Percentiles rank a stretch among this genome's conserved stretches.
Evolutionary conservation across 179 eudicot species (phyloP).

Genomic region (Patellifolia procumbens): DNA sequence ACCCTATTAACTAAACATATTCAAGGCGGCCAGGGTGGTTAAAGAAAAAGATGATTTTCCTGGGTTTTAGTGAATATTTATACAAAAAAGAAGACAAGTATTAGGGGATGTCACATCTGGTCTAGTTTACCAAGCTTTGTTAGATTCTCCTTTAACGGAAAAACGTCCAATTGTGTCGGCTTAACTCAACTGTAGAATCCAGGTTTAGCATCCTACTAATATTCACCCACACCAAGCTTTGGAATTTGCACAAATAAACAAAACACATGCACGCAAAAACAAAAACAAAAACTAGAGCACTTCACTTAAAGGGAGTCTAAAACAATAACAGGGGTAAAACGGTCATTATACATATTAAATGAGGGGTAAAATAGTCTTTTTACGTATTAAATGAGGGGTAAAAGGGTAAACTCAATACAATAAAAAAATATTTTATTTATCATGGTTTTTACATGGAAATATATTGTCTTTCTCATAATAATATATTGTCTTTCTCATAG

Average conservation of each 20-base stretch:
- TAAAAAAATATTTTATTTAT: too few species aligned
- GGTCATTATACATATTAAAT: too few species aligned
- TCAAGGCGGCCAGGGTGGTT: background rate
- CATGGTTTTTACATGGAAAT: too few species aligned
- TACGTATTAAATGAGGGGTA: too few species aligned
- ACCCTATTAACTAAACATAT: background rate
- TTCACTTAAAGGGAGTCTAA: too few species aligned
- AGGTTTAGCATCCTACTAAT: background rate
- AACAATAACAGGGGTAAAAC: too few species aligned
- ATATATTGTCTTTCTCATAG: too few species aligned
- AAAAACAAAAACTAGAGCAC: too few species aligned
- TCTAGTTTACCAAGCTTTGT: slow-evolving; percentile 4
- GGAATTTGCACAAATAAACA: slow-evolving; percentile 8
- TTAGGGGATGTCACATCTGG: slow-evolving; percentile 17
- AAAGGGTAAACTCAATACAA: too few species aligned
- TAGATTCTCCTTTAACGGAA: slow-evolving; percentile 18
- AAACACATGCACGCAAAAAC: too few species aligned
- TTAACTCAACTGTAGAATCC: background rate
- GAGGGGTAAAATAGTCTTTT: too few species aligned
- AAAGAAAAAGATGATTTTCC: background rate
- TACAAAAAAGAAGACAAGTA: background rate
- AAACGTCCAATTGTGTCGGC: slow-evolving; percentile 26
- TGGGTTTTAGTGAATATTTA: background rate
- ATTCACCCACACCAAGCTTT: background rate
- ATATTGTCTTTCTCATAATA: too few species aligned